Evolutionary conservation across 164 flowering plant species (phyloP), one percentile per base, ranked within the genome.

Genomic region (Magnolia changhungtana): DNA sequence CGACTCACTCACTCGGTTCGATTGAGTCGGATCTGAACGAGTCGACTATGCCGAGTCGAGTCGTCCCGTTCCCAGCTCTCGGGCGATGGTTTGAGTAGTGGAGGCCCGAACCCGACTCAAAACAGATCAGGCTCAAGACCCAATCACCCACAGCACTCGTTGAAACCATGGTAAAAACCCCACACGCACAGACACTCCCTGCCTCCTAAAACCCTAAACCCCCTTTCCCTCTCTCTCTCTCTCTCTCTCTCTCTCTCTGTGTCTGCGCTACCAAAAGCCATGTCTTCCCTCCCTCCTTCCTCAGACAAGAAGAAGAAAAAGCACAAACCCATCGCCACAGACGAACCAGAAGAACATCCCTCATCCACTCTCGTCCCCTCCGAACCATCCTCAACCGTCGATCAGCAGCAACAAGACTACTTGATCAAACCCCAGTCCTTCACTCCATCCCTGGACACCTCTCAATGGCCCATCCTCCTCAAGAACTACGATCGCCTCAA

Each of bases 401-500:
- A 75, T 55, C 64, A 67, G 7, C 45, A 37, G 45, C 45, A 3
- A 7, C 45, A 37, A 37, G 73, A 65, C 51, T 87, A 67, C 82
- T 77, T 88, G 72, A 91, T 91, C 85, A 91, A 90, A 79, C 96
- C 96, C 6, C 92, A 90, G 81, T 82, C 84, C 76, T 86, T 83
- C 85, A 89, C 92, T 1, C 93, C 93, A 1, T 9, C 91, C 0
- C 29, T 90, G 27, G 92, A 91, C 88, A 86, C 90, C 31, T 91
- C 94, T 1, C 76, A 89, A 73, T 91, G 96, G 96, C 96, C 96
- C 1, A 87, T 91, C 77, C 90, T 91, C 24, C 88, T 92, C 74
- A 91, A 88, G 78, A 91, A 91, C 85, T 91, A 90, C 80, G 91
- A 86, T 72, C 90, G 90, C 45, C 92, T 92, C 78, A 92, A 92